A percentile compares a stretch with the other conserved stretches of the same genome.
phyloP scores from a whole-genome alignment of 371 early-diverging fungal genomes.

The Apophysomyces variabilis region DNA sequence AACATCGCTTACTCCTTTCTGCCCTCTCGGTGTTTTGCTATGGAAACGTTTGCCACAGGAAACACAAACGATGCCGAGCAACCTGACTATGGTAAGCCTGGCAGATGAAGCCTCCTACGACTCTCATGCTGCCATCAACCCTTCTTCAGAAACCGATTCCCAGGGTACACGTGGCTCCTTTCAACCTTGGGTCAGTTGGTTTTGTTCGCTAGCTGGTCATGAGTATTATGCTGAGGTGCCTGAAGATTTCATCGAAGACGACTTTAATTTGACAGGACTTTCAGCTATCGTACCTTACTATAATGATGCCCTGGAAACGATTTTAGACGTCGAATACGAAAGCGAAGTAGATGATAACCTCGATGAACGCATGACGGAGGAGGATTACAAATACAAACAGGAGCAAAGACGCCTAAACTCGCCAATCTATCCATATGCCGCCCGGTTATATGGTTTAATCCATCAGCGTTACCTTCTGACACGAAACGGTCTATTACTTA shows the following conservation, averaged over 20 bases:
- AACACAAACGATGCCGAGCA: background rate
- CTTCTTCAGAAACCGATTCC: constrained; percentile 6
- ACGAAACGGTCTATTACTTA: constrained; percentile 75
- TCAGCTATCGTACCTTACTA: constrained; percentile 82
- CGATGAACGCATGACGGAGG: constrained; percentile 15
- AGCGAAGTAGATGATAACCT: constrained; percentile 27
- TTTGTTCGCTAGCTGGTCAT: constrained; percentile 70
- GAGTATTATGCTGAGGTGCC: constrained; percentile 88
- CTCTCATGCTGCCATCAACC: background rate
- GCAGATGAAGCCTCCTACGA: constrained; percentile 2
- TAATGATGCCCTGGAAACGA: constrained; percentile 80
- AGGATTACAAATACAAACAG: constrained; percentile 11
- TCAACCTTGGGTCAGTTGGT: constrained; percentile 13
- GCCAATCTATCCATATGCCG: constrained; percentile 57
- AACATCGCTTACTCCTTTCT: background rate
- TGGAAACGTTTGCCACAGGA: constrained; percentile 15
- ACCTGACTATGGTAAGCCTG: constrained; percentile 1
- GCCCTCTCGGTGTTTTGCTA: background rate
- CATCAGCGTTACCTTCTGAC: constrained; percentile 86
- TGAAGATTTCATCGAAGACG: constrained; percentile 89
- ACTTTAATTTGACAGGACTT: constrained; percentile 93
- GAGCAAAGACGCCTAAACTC: constrained; percentile 30
- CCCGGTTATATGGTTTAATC: constrained; percentile 79
- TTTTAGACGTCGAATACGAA: constrained; percentile 83
- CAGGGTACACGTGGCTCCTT: constrained; percentile 12